A percentile compares a stretch with the other conserved stretches of the same genome.
Conservation (phyloP, 768 basidiomycete genomes). For the Agaricus subrufescens region DNA sequence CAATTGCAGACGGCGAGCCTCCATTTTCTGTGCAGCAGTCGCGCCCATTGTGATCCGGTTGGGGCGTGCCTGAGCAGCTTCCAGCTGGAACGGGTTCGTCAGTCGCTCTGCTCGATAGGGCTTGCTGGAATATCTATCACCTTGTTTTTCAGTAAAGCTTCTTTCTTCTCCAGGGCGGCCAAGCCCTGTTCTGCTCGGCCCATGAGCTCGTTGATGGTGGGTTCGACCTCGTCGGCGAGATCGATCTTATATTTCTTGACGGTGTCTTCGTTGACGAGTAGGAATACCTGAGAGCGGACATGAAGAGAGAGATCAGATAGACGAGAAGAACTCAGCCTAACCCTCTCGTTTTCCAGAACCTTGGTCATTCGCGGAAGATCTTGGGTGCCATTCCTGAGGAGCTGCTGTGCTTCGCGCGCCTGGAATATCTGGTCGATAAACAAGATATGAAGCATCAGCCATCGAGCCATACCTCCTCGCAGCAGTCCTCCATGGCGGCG, state of each 20-base stretch:
- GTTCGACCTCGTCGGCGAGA: slow-evolving; percentile 76
- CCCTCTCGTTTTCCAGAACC: slow-evolving; percentile 64
- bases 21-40: slow-evolving; percentile 56
- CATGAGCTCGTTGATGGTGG: slow-evolving; percentile 72
- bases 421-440: slow-evolving; percentile 19
- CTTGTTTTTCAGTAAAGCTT: slow-evolving; percentile 58
- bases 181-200: slow-evolving; percentile 68
- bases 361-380: slow-evolving; percentile 71
- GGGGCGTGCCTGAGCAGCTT: slow-evolving; percentile 45
- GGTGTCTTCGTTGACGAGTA: slow-evolving; percentile 68
- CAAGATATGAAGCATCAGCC: background rate
- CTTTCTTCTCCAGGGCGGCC: slow-evolving; percentile 55
- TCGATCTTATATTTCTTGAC: slow-evolving; percentile 73
- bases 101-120: background rate
- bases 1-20: slow-evolving; percentile 60
- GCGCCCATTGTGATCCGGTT: slow-evolving; percentile 41
- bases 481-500: slow-evolving; percentile 74
- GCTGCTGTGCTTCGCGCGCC: slow-evolving; percentile 65
- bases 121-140: slow-evolving; percentile 28
- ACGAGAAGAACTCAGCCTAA: slow-evolving; percentile 21
- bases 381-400: slow-evolving; percentile 63
- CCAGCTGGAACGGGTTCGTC: slow-evolving; percentile 38
- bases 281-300: slow-evolving; percentile 51
- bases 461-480: slow-evolving; percentile 54
- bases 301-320: background rate